A percentile compares a stretch with the other conserved stretches of the same genome.
These are phyloP conservation scores for Suillus spraguei DNA, from an alignment of 768 basidiomycete species.

Conservation along the genomic window DNA sequence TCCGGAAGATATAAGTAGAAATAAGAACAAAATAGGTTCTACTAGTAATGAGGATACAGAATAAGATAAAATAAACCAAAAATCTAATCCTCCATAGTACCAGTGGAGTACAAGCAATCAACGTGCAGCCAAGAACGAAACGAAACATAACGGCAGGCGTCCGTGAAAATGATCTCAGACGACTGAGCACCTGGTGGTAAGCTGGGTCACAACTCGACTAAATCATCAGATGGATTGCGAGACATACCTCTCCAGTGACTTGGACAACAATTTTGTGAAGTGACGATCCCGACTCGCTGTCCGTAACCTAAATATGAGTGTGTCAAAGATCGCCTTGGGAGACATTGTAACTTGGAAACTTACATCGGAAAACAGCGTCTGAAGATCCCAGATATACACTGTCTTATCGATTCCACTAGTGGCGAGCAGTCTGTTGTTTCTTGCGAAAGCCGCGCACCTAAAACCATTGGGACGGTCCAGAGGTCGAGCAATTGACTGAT, in stretches of 20 bases:
- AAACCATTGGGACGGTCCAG: background rate
- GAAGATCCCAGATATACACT: background rate
- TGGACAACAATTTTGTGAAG: background rate
- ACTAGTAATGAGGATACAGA: background rate
- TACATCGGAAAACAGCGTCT: background rate
- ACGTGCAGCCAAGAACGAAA: background rate
- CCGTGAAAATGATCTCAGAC: background rate
- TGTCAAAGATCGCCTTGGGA: background rate
- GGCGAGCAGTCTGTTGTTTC: background rate
- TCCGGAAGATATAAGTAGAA: background rate
- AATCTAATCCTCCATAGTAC: background rate
- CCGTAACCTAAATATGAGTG: background rate
- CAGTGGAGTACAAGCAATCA: background rate
- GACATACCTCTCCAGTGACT: background rate
- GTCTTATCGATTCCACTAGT: background rate
- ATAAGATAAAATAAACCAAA: background rate
- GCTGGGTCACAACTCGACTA: background rate
- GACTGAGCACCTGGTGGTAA: background rate
- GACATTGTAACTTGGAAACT: background rate
- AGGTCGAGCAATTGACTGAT: background rate
- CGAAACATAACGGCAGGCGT: background rate
- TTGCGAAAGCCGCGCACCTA: slow-evolving; percentile 2
- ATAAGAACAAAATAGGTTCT: background rate
- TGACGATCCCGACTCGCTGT: background rate
- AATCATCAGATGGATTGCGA: background rate